Evolutionary conservation across 2,329 filamentous ascomycete genomes (phyloP).

Genomic region (Paraconiothyrium brasiliense): DNA sequence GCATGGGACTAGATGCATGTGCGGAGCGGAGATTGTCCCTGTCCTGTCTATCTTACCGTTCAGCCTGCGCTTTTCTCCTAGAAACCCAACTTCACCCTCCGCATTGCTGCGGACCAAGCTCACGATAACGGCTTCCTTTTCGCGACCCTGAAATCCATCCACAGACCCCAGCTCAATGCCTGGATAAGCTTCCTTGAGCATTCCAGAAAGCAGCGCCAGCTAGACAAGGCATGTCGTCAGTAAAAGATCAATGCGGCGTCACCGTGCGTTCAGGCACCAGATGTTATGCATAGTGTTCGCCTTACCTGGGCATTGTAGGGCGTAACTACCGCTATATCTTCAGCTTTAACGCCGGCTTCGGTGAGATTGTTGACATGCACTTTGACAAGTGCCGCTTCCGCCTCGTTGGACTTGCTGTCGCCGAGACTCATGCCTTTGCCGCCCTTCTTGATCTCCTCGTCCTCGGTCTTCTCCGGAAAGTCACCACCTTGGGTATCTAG

Average conservation of each 20-base stretch:
- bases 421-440: conserved; percentile 64
- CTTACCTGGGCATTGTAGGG: conserved; percentile 92
- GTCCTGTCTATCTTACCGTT: conserved; percentile 72
- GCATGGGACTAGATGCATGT: conserved; percentile 20
- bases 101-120: conserved; percentile 93
- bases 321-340: conserved; percentile 92
- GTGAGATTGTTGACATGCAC: conserved; percentile 80
- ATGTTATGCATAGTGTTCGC: conserved; percentile 21
- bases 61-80: conserved; percentile 88
- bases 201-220: conserved; percentile 77
- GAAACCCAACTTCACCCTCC: conserved; percentile 87
- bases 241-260: conserved; percentile 16
- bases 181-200: conserved; percentile 81
- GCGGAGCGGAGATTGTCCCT: conserved; percentile 39
- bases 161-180: conserved; percentile 95
- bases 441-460: conserved; percentile 66
- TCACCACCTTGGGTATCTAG: conserved; percentile 96
- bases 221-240: conserved; percentile 50
- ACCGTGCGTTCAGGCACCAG: conserved; percentile 20
- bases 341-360: conserved; percentile 78
- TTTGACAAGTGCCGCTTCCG: conserved; percentile 83
- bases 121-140: conserved; percentile 95
- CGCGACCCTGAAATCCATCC: conserved; percentile 95
- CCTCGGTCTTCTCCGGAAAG: conserved; percentile 83
- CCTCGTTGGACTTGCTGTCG: conserved; percentile 90